phyloP scores from a whole-genome alignment of 805 yeast genomes.

The Vanderwaltozyma verrucispora region DNA sequence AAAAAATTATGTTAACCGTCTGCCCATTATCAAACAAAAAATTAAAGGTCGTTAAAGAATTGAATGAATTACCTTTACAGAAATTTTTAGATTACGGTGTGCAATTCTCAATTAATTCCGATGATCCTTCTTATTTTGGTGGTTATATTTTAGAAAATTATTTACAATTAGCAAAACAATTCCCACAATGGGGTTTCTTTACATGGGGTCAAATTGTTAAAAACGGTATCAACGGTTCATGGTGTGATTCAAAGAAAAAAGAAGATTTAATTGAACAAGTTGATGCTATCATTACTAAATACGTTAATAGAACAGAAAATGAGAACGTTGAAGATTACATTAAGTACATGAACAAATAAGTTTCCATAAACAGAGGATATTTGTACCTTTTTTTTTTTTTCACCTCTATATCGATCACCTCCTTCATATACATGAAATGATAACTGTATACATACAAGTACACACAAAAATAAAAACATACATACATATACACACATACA shows the following conservation, averaged over 20 bases:
- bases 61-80: slow-evolving; percentile 56
- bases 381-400: too few species aligned
- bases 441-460: too few species aligned
- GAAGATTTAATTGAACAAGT: slow-evolving; percentile 36
- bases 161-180: slow-evolving; percentile 50
- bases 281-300: slow-evolving; percentile 33
- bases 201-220: slow-evolving; percentile 57
- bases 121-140: slow-evolving; percentile 77
- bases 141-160: slow-evolving; percentile 78
- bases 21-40: slow-evolving; percentile 75
- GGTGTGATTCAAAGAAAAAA: slow-evolving; percentile 55
- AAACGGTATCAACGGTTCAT: slow-evolving; percentile 62
- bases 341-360: too few species aligned
- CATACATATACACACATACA: too few species aligned
- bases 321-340: too few species aligned
- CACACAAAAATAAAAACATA: too few species aligned
- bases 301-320: slow-evolving; percentile 8
- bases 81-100: slow-evolving; percentile 50
- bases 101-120: slow-evolving; percentile 67
- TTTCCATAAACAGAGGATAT: too few species aligned
- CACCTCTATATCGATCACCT: too few species aligned
- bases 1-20: slow-evolving; percentile 50
- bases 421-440: too few species aligned
- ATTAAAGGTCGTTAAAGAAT: slow-evolving; percentile 60
- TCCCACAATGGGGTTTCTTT: slow-evolving; percentile 44